Base-by-base conservation (phyloP, 768 basidiomycete genomes). In the Mycena filopes region DNA sequence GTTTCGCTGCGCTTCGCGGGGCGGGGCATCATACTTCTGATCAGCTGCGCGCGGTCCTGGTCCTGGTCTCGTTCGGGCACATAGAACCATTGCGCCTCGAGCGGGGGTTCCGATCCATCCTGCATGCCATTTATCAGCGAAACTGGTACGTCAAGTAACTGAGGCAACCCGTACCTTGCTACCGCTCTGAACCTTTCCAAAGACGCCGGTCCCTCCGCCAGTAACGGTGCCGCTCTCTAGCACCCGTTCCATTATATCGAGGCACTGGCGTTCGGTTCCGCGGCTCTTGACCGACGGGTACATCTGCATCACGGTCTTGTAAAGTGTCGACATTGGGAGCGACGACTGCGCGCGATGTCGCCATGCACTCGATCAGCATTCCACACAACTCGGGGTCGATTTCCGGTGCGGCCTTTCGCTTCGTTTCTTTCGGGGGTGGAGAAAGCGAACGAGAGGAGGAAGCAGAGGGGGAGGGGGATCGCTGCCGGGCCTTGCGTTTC, bases 71-170 rank as follows among this genome's bases (percentile, higher is more conserved):
- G 74, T 71, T 92, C 91, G 0, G 91, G 88, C 8, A 90, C 85
- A 71, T 93, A 93, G 74, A 91, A 93, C 89, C 89, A 93, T 71
- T 88, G 84, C 21, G 85, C 83, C 71, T 89, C 89, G 61, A 89
- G 72, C 41, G 84, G 80, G 0, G 80, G 75, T 55, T 84, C 83
- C 20, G 80, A 76, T 55, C 86, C 80, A 68, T 85, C 84, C 83
- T 88, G 75, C 1, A 59, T 65, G 47, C 55, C 33, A 23, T 49
- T 31, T 38, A 49, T 63, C 23, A 69, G 56, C 21, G 50, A 23
- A 53, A n/a, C 2, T 10, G 21, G 21, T 25, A 26, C 49, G 21
- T 15, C n/a, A 62, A 29, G 15, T 10, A 51, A 50, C 64, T 45
- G 49, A 56, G 65, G 41, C n/a, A 23, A 48, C 23, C 78, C 83